Evolutionary conservation across 139 green algal genomes (phyloP).

Genomic region (Bryopsis sp.): DNA sequence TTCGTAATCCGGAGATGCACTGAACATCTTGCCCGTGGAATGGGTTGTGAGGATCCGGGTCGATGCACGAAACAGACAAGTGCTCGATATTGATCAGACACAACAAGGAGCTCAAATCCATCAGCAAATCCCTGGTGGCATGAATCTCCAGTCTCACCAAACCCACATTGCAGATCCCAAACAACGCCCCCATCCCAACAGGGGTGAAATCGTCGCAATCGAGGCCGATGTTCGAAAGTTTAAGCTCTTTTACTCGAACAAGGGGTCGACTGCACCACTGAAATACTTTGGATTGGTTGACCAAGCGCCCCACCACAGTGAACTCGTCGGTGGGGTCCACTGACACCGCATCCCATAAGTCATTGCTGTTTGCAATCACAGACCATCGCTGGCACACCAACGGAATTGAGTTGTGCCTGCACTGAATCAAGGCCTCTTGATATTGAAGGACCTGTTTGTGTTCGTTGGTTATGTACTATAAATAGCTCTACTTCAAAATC

Average conservation of each 20-base stretch:
- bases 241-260: slow-evolving; percentile 4
- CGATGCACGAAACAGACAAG: slow-evolving; percentile 9
- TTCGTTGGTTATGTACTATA: too few relatives aligned
- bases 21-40: slow-evolving; percentile 10
- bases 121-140: slow-evolving; percentile 5
- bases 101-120: slow-evolving; percentile 12
- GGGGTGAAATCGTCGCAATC: slow-evolving; percentile 15
- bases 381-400: slow-evolving; percentile 15
- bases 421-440: not conserved
- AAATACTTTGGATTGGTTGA: slow-evolving; percentile 16
- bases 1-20: slow-evolving; percentile 4
- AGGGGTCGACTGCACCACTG: slow-evolving; percentile 10
- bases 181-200: slow-evolving; percentile 12
- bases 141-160: slow-evolving; percentile 9
- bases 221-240: not conserved
- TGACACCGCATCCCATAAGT: slow-evolving; percentile 9
- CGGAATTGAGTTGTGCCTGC: slow-evolving; percentile 9
- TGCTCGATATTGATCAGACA: slow-evolving; percentile 3
- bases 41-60: slow-evolving; percentile 14
- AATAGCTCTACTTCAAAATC: too few relatives aligned
- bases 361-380: not conserved
- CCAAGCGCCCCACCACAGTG: not conserved
- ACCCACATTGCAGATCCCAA: slow-evolving; percentile 8
- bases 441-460: too few relatives aligned
- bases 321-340: slow-evolving; percentile 9